phyloP scores from a whole-genome alignment of 495 filamentous ascomycete genomes.

The Aspergillus incahuasiensis region DNA sequence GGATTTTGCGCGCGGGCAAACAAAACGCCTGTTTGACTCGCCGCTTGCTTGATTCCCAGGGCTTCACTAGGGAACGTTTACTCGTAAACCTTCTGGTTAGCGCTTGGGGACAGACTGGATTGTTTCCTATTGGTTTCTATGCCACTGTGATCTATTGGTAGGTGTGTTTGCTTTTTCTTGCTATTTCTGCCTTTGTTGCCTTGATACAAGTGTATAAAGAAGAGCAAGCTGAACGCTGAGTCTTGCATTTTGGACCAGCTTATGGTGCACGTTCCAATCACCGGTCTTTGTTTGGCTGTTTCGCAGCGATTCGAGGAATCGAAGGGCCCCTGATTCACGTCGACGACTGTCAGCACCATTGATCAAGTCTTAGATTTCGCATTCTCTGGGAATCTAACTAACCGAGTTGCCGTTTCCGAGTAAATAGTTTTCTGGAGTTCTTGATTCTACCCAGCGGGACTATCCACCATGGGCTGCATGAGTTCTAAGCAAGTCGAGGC shows the following conservation, averaged over 20 bases:
- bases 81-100: background rate
- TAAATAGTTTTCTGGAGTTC: background rate
- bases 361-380: background rate
- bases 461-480: slow-evolving; percentile 40
- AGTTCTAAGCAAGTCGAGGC: slow-evolving; percentile 36
- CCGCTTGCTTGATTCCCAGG: background rate
- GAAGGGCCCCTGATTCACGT: slow-evolving; percentile 29
- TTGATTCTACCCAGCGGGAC: background rate
- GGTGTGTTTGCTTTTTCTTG: background rate
- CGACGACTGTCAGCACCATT: background rate
- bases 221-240: background rate
- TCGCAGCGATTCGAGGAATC: background rate
- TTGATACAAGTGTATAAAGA: background rate
- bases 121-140: background rate
- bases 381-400: background rate
- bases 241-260: background rate
- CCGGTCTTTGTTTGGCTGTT: background rate
- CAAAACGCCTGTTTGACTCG: background rate
- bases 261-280: background rate
- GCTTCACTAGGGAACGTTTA: background rate
- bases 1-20: background rate
- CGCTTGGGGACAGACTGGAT: background rate
- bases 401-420: background rate
- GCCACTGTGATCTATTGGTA: background rate
- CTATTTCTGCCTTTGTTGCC: background rate